A percentile compares a stretch with the other conserved stretches of the same genome.
Evolutionary conservation across 2,329 filamentous ascomycete genomes (phyloP).

Genomic region (Fusarium anguioides): DNA sequence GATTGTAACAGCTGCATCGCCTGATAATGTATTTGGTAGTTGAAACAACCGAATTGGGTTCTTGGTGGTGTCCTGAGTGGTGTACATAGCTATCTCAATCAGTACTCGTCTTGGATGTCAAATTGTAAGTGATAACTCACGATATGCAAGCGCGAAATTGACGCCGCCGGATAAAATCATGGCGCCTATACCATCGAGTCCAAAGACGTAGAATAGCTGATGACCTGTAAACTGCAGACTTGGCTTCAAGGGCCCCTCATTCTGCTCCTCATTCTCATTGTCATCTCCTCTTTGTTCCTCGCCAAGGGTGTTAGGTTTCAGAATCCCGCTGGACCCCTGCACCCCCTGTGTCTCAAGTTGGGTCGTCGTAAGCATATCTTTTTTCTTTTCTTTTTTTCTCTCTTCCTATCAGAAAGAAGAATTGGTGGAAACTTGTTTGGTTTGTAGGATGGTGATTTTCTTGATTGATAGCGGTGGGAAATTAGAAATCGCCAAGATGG

Average conservation of each 20-base stretch:
- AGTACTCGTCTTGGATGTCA: slow-evolving; percentile 10
- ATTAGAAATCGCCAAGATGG: slow-evolving; percentile 3
- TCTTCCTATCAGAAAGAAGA: background rate
- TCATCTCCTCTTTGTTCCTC: slow-evolving; percentile 4
- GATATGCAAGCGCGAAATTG: slow-evolving; percentile 64
- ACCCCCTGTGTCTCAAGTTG: slow-evolving; percentile 40
- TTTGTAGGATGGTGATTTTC: background rate
- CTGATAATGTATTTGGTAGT: slow-evolving; percentile 62
- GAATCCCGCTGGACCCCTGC: slow-evolving; percentile 19
- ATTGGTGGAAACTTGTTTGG: background rate
- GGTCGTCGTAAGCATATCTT: slow-evolving; percentile 27
- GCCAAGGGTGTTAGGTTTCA: slow-evolving; percentile 29
- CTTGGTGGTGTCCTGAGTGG: slow-evolving; percentile 49
- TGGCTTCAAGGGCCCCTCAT: slow-evolving; percentile 49
- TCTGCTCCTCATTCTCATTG: slow-evolving; percentile 1
- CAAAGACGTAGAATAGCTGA: slow-evolving; percentile 62
- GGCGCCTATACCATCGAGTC: slow-evolving; percentile 59
- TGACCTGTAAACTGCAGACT: slow-evolving; percentile 55
- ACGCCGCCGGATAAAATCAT: slow-evolving; percentile 61
- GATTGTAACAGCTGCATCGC: slow-evolving; percentile 62
- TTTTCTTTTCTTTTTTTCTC: background rate
- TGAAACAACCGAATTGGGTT: slow-evolving; percentile 60
- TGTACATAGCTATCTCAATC: slow-evolving; percentile 58
- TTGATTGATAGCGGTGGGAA: background rate
- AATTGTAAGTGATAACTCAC: slow-evolving; percentile 48